phyloP scores from a whole-genome alignment of 225 moss, liverwort and hornwort genomes.

The Neckera pumila region DNA sequence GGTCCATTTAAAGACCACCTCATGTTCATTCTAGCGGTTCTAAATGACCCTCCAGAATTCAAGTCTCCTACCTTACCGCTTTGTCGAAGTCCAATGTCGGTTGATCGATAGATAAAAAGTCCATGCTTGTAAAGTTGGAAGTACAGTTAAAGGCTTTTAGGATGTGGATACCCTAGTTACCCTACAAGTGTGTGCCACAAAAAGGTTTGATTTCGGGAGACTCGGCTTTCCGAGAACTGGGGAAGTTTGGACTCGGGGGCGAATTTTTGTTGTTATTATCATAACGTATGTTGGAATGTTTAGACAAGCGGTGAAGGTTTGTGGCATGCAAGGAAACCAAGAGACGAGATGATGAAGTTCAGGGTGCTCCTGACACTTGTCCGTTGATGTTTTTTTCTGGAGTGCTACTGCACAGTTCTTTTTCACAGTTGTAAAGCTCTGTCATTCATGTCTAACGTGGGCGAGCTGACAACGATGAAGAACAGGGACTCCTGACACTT shows the following conservation, averaged over 20 bases:
- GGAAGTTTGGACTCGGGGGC: neutral
- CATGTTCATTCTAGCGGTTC: too few relatives aligned
- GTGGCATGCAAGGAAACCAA: neutral
- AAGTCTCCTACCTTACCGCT: too few relatives aligned
- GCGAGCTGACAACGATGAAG: neutral
- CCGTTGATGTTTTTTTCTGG: neutral
- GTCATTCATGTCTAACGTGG: neutral
- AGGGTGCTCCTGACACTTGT: neutral
- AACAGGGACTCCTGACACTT: neutral
- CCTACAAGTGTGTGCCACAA: neutral
- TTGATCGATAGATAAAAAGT: neutral
- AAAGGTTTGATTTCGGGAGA: neutral
- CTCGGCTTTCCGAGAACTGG: too few relatives aligned
- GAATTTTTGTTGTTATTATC: neutral
- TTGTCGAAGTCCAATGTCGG: neutral
- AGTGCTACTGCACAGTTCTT: neutral
- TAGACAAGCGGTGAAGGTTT: neutral
- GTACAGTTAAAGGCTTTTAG: too few relatives aligned
- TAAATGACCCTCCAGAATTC: too few relatives aligned
- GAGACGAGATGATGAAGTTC: too few relatives aligned
- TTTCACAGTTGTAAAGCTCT: neutral
- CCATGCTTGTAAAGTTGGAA: neutral
- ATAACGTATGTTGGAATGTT: neutral
- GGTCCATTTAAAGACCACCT: too few relatives aligned
- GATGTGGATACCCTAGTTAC: neutral